phyloP scores from a whole-genome alignment of 495 filamentous ascomycete genomes.

The Aspergillus leporis region DNA sequence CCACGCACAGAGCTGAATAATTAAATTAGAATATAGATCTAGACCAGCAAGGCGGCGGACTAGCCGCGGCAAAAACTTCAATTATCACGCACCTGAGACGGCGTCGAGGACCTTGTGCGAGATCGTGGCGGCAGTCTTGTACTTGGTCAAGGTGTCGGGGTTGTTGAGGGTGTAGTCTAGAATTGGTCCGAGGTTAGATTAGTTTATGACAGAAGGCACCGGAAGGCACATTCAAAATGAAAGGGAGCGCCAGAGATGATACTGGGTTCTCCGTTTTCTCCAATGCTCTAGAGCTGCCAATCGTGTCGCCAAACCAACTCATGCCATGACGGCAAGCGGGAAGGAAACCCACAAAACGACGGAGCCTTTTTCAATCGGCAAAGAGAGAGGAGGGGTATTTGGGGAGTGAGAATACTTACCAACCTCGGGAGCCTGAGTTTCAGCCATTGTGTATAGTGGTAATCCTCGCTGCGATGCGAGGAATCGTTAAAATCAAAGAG shows the following conservation, averaged over 20 bases:
- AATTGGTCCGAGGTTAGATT: conserved; percentile 14
- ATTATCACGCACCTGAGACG: conserved; percentile 59
- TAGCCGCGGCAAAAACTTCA: not conserved
- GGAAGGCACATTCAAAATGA: not conserved
- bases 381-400: conserved; percentile 18
- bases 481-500: conserved; percentile 19
- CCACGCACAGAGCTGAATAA: conserved; percentile 66
- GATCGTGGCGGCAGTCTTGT: conserved; percentile 93
- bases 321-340: conserved; percentile 24
- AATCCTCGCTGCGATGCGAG: conserved; percentile 28
- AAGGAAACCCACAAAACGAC: conserved; percentile 41
- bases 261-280: not conserved
- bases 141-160: conserved; percentile 97
- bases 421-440: conserved; percentile 40
- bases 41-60: not conserved
- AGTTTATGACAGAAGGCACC: conserved; percentile 11
- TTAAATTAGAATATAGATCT: conserved; percentile 24
- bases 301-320: conserved; percentile 1
- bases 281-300: conserved; percentile 7
- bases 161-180: conserved; percentile 93
- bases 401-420: conserved; percentile 36
- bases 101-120: conserved; percentile 91
- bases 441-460: conserved; percentile 43
- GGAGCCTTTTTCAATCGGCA: conserved; percentile 39
- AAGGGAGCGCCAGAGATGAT: not conserved